These are phyloP conservation scores for Pontederia crassipes DNA, from an alignment of 176 grass and related monocot species.

Conservation along the genomic window DNA sequence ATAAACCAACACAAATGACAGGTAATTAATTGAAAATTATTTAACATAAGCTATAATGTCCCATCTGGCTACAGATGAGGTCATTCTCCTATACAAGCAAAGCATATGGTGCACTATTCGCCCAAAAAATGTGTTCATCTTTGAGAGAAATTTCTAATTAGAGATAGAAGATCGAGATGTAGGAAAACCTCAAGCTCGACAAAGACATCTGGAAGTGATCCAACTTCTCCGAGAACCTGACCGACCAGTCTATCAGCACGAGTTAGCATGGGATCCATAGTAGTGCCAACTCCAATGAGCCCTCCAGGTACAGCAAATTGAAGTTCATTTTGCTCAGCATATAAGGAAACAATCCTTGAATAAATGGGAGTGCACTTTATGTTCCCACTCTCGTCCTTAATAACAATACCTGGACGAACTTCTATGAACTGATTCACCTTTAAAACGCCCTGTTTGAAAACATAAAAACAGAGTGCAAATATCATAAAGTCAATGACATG, in stretches of 20 bases:
- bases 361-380: constrained; percentile 95
- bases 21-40: too few relatives aligned
- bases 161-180: too few relatives aligned
- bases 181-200: constrained; percentile 67
- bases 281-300: constrained; percentile 91
- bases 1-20: too few relatives aligned
- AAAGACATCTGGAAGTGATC: constrained; percentile 77
- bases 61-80: too few relatives aligned
- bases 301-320: constrained; percentile 95
- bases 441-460: constrained; percentile 56
- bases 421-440: constrained; percentile 95
- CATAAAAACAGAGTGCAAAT: neutral
- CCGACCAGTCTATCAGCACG: constrained; percentile 91
- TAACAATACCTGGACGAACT: constrained; percentile 66
- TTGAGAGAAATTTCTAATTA: too few relatives aligned
- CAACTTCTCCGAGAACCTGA: constrained; percentile 95
- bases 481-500: too few relatives aligned
- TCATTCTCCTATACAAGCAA: too few relatives aligned
- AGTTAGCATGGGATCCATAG: constrained; percentile 89
- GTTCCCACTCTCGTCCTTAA: constrained; percentile 83
- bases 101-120: too few relatives aligned
- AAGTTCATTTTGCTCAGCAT: constrained; percentile 90
- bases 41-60: too few relatives aligned
- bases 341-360: constrained; percentile 83
- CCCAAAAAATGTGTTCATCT: too few relatives aligned